These are phyloP conservation scores for Colletotrichum brevisporum DNA, from an alignment of 2,329 filamentous ascomycete species.

Conservation along the genomic window DNA sequence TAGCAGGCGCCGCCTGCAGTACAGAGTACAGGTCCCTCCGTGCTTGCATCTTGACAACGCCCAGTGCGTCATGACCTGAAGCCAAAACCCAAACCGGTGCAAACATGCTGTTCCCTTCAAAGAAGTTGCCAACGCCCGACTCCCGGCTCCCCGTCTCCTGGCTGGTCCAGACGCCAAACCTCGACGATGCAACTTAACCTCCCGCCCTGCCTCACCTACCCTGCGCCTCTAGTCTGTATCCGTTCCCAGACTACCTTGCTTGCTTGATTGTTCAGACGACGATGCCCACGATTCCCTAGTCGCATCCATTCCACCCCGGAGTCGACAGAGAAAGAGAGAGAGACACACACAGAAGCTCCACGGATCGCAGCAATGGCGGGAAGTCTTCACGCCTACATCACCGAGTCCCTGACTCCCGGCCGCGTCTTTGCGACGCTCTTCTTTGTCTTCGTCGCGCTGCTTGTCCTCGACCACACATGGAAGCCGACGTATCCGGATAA, in stretches of 20 bases:
- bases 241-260: too few relatives aligned
- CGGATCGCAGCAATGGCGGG: slow-evolving; percentile 11
- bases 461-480: slow-evolving; percentile 55
- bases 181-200: slow-evolving; percentile 23
- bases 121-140: slow-evolving; percentile 7
- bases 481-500: slow-evolving; percentile 56
- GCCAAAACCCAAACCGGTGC: background rate
- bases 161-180: background rate
- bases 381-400: slow-evolving; percentile 45
- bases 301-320: too few relatives aligned
- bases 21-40: too few relatives aligned
- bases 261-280: background rate
- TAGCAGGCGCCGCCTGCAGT: too few relatives aligned
- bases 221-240: background rate
- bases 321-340: too few relatives aligned
- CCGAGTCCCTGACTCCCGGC: slow-evolving; percentile 49
- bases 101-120: background rate
- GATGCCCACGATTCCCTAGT: slow-evolving; percentile 8
- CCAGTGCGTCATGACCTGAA: slow-evolving; percentile 29
- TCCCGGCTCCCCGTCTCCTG: slow-evolving; percentile 17
- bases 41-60: slow-evolving; percentile 10
- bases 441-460: slow-evolving; percentile 54
- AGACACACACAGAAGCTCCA: background rate
- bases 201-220: background rate
- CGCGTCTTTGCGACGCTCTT: slow-evolving; percentile 47